Evolutionary conservation across 139 green algal genomes (phyloP).

Genomic region (Tetraselmis chui): DNA sequence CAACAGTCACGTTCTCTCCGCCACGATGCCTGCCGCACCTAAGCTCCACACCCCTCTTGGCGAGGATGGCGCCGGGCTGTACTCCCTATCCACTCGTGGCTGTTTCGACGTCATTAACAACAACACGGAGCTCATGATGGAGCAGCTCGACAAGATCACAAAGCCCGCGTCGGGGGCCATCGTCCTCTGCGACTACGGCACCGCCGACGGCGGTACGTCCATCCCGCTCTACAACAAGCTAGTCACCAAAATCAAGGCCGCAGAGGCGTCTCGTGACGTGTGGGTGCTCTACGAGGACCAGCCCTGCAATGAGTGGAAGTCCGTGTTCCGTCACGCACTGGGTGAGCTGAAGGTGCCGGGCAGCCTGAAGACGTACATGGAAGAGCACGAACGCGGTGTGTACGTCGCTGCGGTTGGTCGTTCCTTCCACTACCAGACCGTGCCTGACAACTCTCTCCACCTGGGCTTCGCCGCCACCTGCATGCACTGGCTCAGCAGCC

Average conservation of each 20-base stretch:
- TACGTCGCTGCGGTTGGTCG: conserved; percentile 12
- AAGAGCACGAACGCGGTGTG: conserved; percentile 6
- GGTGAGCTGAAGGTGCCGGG: background rate
- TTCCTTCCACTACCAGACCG: conserved; percentile 18
- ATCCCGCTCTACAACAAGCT: conserved; percentile 14
- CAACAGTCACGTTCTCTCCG: background rate
- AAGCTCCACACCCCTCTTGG: background rate
- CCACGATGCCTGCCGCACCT: background rate
- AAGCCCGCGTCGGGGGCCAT: background rate
- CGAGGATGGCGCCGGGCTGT: background rate
- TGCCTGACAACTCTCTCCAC: conserved; percentile 8
- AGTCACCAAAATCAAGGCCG: background rate
- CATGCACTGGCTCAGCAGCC: conserved; percentile 29
- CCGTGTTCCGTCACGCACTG: conserved; percentile 16
- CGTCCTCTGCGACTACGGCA: conserved; percentile 18
- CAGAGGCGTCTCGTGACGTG: conserved; percentile 5
- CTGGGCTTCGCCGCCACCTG: conserved; percentile 13
- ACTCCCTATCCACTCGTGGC: background rate
- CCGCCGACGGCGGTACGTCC: conserved; percentile 9
- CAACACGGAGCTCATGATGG: conserved; percentile 3
- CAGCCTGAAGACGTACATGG: background rate
- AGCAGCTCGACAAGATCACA: background rate
- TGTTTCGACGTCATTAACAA: conserved; percentile 25
- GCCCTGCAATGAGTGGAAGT: conserved; percentile 25
- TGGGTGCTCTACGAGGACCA: conserved; percentile 24